Percentiles rank a stretch among this genome's conserved stretches.
Conservation (phyloP, 768 basidiomycete species). For the Tremella fuciformis region DNA sequence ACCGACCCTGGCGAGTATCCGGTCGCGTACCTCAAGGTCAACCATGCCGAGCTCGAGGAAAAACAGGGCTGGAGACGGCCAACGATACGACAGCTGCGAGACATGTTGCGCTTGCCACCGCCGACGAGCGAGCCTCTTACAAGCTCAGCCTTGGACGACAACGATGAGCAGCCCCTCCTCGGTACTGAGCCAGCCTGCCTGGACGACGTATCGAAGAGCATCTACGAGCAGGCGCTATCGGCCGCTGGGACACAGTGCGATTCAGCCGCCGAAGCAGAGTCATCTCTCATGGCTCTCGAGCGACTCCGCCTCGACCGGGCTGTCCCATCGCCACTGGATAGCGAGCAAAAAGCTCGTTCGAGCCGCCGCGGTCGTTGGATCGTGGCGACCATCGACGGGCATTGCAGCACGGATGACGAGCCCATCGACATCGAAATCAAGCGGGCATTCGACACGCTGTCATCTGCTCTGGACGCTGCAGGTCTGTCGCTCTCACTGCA, state of each 20-base stretch:
- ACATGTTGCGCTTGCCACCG: conserved; percentile 37
- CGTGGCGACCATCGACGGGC: conserved; percentile 62
- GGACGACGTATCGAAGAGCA: neutral
- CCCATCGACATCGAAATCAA: conserved; percentile 69
- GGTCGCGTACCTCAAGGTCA: conserved; percentile 84
- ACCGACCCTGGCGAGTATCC: conserved; percentile 65
- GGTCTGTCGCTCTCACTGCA: conserved; percentile 59
- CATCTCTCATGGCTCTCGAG: no score
- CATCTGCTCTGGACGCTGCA: conserved; percentile 59
- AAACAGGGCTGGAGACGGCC: conserved; percentile 55
- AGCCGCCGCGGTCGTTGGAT: conserved; percentile 64
- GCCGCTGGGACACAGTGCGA: no score
- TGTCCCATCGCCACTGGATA: no score
- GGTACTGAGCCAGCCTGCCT: conserved; percentile 1
- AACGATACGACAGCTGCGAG: conserved; percentile 27
- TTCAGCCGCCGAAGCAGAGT: no score
- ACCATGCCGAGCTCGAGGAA: conserved; percentile 61
- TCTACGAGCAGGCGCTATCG: neutral
- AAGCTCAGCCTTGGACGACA: conserved; percentile 1
- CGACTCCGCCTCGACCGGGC: no score
- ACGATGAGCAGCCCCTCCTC: conserved; percentile 9
- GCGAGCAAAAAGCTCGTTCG: neutral
- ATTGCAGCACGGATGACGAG: conserved; percentile 30
- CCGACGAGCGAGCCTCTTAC: neutral
- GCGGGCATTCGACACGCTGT: conserved; percentile 64